Evolutionary conservation across 2,329 filamentous ascomycete species (phyloP), one percentile per base, ranked within the genome.

Genomic region (Fusarium sp.): DNA sequence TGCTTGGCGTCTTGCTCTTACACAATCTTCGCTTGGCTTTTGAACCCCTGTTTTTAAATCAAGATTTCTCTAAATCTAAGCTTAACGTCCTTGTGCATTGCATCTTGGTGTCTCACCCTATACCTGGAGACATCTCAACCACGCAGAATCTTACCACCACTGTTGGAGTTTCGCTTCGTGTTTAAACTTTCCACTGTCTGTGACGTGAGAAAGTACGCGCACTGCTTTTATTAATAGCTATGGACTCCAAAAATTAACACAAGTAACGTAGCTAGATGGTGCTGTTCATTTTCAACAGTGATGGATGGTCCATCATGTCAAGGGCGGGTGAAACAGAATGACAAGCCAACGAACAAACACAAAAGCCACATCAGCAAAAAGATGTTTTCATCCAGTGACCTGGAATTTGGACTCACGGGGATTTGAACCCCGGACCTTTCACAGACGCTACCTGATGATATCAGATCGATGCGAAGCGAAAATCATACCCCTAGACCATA

Each of bases 101-200:
- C 47, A 57, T 57, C 21, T 17, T 19, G 21, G 17, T 22, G 55
- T 54, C 42, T 54, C 56, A 59, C 56, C 56, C 56, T 59, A 57
- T 17, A 57, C 22, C n/a, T n/a, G 36, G 17, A 17, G 26, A 11
- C 21, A 15, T n/a, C 19, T n/a, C 11, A 10, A 2, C 42, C 28
- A n/a, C 34, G 33, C 19, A 19, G 19, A 19, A 14, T 36, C 21
- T 7, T 28, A 40, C 21, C 21, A 7, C 24, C 7, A 7, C 7
- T 15, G 36, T 13, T 31, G 28, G 28, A 31, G 28, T 31, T 31
- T 31, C 28, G 28, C 28, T 31, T 31, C 28, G 28, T 31, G 28
- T 31, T 31, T 31, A 31, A 31, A 31, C 28, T 31, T 31, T 3
- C 7, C 43, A 31, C 15, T 17, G 33, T 14, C 26, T 28, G 53